phyloP scores from a whole-genome alignment of 768 basidiomycete species.

The Mycena albidolilacea region DNA sequence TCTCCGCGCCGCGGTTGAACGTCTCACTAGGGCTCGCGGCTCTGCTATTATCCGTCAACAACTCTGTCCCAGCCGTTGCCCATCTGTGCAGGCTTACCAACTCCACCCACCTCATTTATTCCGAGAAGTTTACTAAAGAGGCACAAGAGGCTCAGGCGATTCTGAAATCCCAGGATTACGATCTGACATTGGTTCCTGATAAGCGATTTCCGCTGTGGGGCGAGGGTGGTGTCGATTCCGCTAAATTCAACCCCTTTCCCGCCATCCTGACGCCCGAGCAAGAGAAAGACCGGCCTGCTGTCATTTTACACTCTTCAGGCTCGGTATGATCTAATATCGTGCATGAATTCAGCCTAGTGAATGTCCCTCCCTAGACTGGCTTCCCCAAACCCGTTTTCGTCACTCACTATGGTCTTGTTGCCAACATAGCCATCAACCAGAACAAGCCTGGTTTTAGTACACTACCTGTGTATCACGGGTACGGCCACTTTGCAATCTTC shows the following conservation, averaged over 20 bases:
- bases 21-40: conserved; percentile 47
- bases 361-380: conserved; percentile 52
- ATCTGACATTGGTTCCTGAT: conserved; percentile 47
- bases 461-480: conserved; percentile 62
- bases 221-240: conserved; percentile 48
- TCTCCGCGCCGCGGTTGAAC: background rate
- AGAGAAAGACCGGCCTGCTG: conserved; percentile 49
- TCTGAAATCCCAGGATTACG: conserved; percentile 42
- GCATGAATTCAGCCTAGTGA: too few relatives aligned
- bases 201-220: conserved; percentile 59
- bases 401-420: conserved; percentile 53
- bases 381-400: conserved; percentile 61
- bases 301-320: conserved; percentile 63
- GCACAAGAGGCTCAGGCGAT: conserved; percentile 51
- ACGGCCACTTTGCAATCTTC: conserved; percentile 54
- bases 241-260: conserved; percentile 45
- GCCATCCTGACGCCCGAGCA: conserved; percentile 49
- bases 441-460: conserved; percentile 57
- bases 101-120: conserved; percentile 56
- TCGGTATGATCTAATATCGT: conserved; percentile 41
- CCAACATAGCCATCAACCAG: conserved; percentile 54
- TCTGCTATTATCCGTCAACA: conserved; percentile 60
- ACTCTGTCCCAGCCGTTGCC: conserved; percentile 60
- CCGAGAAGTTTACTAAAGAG: conserved; percentile 51
- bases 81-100: conserved; percentile 57